These are phyloP conservation scores for Yamadazyma laniorum DNA, from an alignment of 805 yeast genomes.

Conservation along the genomic window DNA sequence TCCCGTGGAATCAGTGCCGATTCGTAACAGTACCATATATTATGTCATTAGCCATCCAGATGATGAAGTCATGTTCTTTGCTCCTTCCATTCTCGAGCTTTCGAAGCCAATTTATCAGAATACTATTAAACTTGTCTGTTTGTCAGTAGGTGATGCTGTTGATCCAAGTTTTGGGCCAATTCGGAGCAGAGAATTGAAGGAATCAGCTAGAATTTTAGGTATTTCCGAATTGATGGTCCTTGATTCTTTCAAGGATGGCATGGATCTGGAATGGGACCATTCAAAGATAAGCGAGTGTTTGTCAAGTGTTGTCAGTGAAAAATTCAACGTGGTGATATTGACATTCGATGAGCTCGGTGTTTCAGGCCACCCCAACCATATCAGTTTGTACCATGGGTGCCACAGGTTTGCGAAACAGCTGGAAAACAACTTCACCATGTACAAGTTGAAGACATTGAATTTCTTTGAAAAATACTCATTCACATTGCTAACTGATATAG, in stretches of 20 bases:
- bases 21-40: slow-evolving; percentile 38
- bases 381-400: slow-evolving; percentile 55
- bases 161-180: slow-evolving; percentile 68
- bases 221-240: slow-evolving; percentile 46
- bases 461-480: slow-evolving; percentile 51
- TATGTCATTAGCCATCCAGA: slow-evolving; percentile 93
- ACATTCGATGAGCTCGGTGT: slow-evolving; percentile 86
- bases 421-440: slow-evolving; percentile 2
- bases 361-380: slow-evolving; percentile 87
- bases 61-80: slow-evolving; percentile 97
- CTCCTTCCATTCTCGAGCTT: slow-evolving; percentile 66
- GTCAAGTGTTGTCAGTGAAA: background rate
- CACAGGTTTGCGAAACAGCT: slow-evolving; percentile 10
- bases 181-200: slow-evolving; percentile 58
- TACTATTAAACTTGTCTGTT: slow-evolving; percentile 58
- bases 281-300: background rate
- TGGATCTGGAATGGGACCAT: slow-evolving; percentile 63
- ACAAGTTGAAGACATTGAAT: slow-evolving; percentile 32
- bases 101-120: slow-evolving; percentile 49
- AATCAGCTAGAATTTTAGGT: slow-evolving; percentile 56
- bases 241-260: slow-evolving; percentile 57
- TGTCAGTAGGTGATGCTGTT: slow-evolving; percentile 66
- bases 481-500: slow-evolving; percentile 41
- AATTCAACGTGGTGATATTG: slow-evolving; percentile 40
- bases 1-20: slow-evolving; percentile 32